Evolutionary conservation across 768 basidiomycete species (phyloP).

Genomic region (Strobilomyces echinocephalus): DNA sequence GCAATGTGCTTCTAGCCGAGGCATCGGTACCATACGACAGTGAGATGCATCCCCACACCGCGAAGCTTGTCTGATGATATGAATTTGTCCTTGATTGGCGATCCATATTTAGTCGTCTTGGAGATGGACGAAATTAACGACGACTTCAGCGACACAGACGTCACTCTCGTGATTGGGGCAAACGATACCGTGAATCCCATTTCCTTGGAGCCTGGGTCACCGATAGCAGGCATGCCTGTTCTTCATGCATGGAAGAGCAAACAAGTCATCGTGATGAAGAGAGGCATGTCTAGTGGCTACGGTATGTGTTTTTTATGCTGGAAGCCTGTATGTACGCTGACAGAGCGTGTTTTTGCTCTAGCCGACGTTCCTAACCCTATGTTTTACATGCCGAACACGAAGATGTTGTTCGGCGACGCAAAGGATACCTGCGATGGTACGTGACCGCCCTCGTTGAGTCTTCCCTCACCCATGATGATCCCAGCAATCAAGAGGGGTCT

Average conservation of each 20-base stretch:
- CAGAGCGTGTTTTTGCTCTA: slow-evolving; percentile 22
- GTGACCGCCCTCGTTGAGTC: slow-evolving; percentile 6
- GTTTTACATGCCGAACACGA: slow-evolving; percentile 88
- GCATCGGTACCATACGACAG: slow-evolving; percentile 89
- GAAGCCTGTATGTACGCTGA: neutral
- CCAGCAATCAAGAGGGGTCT: slow-evolving; percentile 60
- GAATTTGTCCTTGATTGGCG: neutral
- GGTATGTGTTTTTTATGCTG: slow-evolving; percentile 40
- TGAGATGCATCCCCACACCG: slow-evolving; percentile 32
- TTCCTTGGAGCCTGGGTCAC: slow-evolving; percentile 77
- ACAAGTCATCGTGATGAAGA: slow-evolving; percentile 89
- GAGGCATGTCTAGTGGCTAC: slow-evolving; percentile 84
- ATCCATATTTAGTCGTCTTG: slow-evolving; percentile 55
- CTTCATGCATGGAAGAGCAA: slow-evolving; percentile 92
- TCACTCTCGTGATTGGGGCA: slow-evolving; percentile 88
- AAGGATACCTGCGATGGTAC: slow-evolving; percentile 85
- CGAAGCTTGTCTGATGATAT: neutral
- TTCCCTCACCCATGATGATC: neutral
- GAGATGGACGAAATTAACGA: slow-evolving; percentile 97
- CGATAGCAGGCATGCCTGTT: slow-evolving; percentile 91
- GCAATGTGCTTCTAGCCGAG: slow-evolving; percentile 87
- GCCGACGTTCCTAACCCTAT: slow-evolving; percentile 91
- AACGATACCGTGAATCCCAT: slow-evolving; percentile 94
- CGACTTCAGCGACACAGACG: slow-evolving; percentile 82
- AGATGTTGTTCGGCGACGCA: slow-evolving; percentile 91